Evolutionary conservation across 148 eudicot genomes (phyloP).

Genomic region (Arctostaphylos glauca): DNA sequence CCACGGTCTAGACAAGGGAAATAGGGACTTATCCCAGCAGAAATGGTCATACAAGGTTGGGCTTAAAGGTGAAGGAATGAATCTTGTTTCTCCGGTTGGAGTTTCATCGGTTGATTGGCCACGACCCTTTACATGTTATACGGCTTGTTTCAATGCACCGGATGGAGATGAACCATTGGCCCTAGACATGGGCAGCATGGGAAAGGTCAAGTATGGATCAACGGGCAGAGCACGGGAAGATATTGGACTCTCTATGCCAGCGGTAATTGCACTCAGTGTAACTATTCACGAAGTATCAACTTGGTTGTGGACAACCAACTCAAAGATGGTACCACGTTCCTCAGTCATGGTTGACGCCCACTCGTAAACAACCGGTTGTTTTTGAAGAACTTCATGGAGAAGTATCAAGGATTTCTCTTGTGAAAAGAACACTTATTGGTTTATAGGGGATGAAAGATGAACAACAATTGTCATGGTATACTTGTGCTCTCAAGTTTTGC

Average conservation of each 20-base stretch:
- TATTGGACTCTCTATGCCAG: slow-evolving; percentile 60
- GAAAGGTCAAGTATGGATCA: slow-evolving; percentile 85
- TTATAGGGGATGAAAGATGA: slow-evolving; percentile 10
- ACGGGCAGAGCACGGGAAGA: slow-evolving; percentile 75
- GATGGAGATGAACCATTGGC: slow-evolving; percentile 69
- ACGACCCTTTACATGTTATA: slow-evolving; percentile 82
- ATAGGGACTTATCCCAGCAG: slow-evolving; percentile 51
- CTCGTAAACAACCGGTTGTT: slow-evolving; percentile 34
- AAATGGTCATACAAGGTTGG: slow-evolving; percentile 83
- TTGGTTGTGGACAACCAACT: slow-evolving; percentile 70
- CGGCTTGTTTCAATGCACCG: slow-evolving; percentile 75
- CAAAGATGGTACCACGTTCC: slow-evolving; percentile 68
- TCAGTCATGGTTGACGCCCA: slow-evolving; percentile 47
- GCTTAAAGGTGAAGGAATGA: slow-evolving; percentile 73
- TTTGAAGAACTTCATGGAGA: slow-evolving; percentile 56
- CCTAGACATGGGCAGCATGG: slow-evolving; percentile 75
- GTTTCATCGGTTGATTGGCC: slow-evolving; percentile 64
- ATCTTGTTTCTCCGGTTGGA: slow-evolving; percentile 55
- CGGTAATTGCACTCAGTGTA: slow-evolving; percentile 62
- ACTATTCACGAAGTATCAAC: slow-evolving; percentile 62
- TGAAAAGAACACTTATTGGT: slow-evolving; percentile 27
- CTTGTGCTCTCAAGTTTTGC: not conserved
- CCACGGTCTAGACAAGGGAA: slow-evolving; percentile 45
- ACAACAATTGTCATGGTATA: not conserved
- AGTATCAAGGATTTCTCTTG: slow-evolving; percentile 39